Evolutionary conservation across 306 rosid species (phyloP).

Genomic region (Canavalia gladiata): DNA sequence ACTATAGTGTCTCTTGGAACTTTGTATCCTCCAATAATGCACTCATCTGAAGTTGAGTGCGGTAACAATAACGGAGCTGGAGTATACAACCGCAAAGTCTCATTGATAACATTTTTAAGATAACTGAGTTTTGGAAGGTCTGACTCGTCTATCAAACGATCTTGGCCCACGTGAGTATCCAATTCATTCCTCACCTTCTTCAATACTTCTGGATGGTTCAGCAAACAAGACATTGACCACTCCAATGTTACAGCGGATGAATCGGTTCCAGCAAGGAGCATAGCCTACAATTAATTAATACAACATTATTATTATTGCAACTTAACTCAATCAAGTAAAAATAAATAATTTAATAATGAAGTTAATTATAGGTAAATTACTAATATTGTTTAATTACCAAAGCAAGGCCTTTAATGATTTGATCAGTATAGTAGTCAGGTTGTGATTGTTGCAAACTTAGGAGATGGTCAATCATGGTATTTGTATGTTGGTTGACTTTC

Average conservation of each 20-base stretch:
- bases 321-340: too few species aligned
- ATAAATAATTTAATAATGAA: too few species aligned
- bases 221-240: constrained; percentile 43
- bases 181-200: constrained; percentile 54
- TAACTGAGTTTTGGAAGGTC: constrained; percentile 60
- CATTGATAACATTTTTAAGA: constrained; percentile 55
- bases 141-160: constrained; percentile 50
- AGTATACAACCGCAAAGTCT: constrained; percentile 56
- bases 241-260: constrained; percentile 62
- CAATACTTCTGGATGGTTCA: constrained; percentile 53
- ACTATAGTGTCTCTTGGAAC: constrained; percentile 59
- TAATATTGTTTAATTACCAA: constrained; percentile 38
- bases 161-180: constrained; percentile 50
- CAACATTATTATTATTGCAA: not conserved
- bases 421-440: constrained; percentile 51
- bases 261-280: constrained; percentile 60
- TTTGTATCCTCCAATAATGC: constrained; percentile 48
- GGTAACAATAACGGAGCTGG: constrained; percentile 61
- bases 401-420: constrained; percentile 63
- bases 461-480: constrained; percentile 63
- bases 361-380: too few species aligned
- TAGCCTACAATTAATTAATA: constrained; percentile 34
- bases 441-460: constrained; percentile 53
- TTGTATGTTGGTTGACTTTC: not conserved
- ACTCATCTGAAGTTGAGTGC: constrained; percentile 55